phyloP scores from a whole-genome alignment of 352 stramenopile genomes.

The Phytophthora cactorum region DNA sequence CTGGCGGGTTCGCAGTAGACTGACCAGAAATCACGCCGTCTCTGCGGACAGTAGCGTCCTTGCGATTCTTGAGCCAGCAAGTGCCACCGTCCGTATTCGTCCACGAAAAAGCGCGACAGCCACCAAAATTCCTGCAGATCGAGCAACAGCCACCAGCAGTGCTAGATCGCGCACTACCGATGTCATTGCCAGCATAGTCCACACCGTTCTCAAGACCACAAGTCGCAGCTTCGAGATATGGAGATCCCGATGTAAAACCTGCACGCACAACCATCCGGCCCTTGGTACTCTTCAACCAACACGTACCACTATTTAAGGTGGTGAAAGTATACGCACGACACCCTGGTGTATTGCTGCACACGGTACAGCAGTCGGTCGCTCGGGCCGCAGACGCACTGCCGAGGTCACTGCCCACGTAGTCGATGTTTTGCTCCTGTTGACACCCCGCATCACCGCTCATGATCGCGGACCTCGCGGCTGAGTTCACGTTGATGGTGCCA shows the following conservation, averaged over 20 bases:
- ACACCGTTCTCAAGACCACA: slow-evolving; percentile 38
- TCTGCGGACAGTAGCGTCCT: slow-evolving; percentile 12
- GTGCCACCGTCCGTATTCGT: slow-evolving; percentile 53
- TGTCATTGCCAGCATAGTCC: slow-evolving; percentile 40
- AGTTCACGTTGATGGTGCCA: slow-evolving; percentile 24
- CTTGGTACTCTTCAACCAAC: slow-evolving; percentile 42
- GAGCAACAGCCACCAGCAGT: slow-evolving; percentile 24
- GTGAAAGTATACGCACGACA: slow-evolving; percentile 49
- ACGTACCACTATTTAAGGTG: slow-evolving; percentile 29
- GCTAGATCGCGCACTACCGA: slow-evolving; percentile 19
- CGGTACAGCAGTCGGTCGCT: slow-evolving; percentile 23
- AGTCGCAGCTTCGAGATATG: slow-evolving; percentile 13
- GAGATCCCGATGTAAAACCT: slow-evolving; percentile 17
- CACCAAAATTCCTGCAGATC: slow-evolving; percentile 26
- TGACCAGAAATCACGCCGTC: slow-evolving; percentile 25
- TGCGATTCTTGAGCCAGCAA: slow-evolving; percentile 54
- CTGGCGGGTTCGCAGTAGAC: slow-evolving; percentile 19
- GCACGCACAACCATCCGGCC: slow-evolving; percentile 22
- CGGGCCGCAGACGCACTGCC: slow-evolving; percentile 13
- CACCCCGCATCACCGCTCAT: slow-evolving; percentile 6
- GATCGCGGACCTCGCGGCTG: slow-evolving; percentile 26
- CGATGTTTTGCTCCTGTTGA: slow-evolving; percentile 17
- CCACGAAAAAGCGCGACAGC: slow-evolving; percentile 59
- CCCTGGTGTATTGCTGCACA: slow-evolving; percentile 13
- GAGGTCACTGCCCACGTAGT: slow-evolving; percentile 32